Evolutionary conservation across 1,284 basidiomycete species (phyloP).

Genomic region (Marasmius oreades): DNA sequence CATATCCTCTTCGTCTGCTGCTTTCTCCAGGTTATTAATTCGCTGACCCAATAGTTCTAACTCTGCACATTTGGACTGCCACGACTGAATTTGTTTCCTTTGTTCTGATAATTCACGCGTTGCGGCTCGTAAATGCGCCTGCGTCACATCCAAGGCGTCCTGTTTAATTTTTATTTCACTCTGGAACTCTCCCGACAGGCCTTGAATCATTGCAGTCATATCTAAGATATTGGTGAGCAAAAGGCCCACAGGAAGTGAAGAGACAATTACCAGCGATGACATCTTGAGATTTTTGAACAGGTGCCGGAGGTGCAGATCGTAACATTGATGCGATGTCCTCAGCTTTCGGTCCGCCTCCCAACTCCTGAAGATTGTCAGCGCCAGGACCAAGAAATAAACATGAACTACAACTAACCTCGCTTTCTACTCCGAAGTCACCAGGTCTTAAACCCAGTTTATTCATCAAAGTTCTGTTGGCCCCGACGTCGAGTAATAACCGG

Average conservation of each 20-base stretch:
- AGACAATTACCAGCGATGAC: slow-evolving; percentile 70
- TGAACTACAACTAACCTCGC: slow-evolving; percentile 55
- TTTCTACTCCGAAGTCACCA: slow-evolving; percentile 91
- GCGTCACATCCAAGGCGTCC: slow-evolving; percentile 81
- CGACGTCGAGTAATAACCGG: slow-evolving; percentile 85
- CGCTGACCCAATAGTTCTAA: slow-evolving; percentile 77
- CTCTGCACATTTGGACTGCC: slow-evolving; percentile 69
- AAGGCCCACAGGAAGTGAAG: neutral
- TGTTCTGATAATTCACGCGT: slow-evolving; percentile 90
- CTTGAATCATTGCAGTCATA: slow-evolving; percentile 81
- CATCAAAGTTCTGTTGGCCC: slow-evolving; percentile 86
- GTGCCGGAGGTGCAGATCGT: slow-evolving; percentile 65
- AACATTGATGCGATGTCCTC: slow-evolving; percentile 75
- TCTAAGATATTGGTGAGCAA: slow-evolving; percentile 41
- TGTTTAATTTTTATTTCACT: slow-evolving; percentile 85
- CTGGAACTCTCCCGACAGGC: slow-evolving; percentile 76
- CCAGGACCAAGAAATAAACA: neutral
- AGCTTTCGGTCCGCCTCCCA: slow-evolving; percentile 62
- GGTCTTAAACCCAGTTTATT: slow-evolving; percentile 94
- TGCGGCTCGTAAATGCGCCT: slow-evolving; percentile 83
- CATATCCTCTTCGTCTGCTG: slow-evolving; percentile 69
- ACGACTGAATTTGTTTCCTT: slow-evolving; percentile 75
- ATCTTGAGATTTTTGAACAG: slow-evolving; percentile 86
- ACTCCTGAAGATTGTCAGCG: slow-evolving; percentile 43
- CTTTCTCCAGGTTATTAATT: slow-evolving; percentile 77